Evolutionary conservation across 2,329 filamentous ascomycete species (phyloP).

Genomic region (Monilinia laxa): DNA sequence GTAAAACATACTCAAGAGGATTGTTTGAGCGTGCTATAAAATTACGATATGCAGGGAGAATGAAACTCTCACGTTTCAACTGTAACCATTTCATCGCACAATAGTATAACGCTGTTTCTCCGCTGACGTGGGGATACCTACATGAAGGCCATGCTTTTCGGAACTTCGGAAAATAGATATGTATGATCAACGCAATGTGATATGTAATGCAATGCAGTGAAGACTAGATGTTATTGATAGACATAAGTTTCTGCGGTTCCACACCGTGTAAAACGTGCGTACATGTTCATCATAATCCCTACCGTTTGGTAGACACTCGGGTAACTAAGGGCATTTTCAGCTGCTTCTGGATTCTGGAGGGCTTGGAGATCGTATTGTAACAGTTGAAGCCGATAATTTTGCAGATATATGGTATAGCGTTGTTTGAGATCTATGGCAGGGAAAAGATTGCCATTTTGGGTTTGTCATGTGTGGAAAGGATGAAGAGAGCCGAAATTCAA

Average conservation of each 20-base stretch:
- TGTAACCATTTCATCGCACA: not conserved
- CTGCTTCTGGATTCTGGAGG: not conserved
- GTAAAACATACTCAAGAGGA: not conserved
- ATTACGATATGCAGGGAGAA: not conserved
- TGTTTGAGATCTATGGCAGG: not conserved
- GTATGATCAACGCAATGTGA: conserved; percentile 7
- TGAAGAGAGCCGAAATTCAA: conserved; percentile 2
- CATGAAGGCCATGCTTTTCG: not conserved
- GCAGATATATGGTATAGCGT: conserved; percentile 3
- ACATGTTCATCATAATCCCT: not conserved
- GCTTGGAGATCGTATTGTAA: not conserved
- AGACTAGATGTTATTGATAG: conserved; percentile 5
- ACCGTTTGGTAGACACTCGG: not conserved
- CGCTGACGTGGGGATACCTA: not conserved
- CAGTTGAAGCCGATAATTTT: not conserved
- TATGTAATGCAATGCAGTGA: not conserved
- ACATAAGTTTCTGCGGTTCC: not conserved
- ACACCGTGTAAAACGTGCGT: conserved; percentile 5
- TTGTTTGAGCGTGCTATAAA: not conserved
- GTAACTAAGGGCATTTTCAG: not conserved
- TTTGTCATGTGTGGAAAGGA: not conserved
- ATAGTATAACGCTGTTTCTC: not conserved
- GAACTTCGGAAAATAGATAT: conserved; percentile 4
- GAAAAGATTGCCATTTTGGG: conserved; percentile 6
- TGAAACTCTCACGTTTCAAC: not conserved